Evolutionary conservation across 2,329 filamentous ascomycete genomes (phyloP).

Genomic region (Cercospora zeae-maydis): DNA sequence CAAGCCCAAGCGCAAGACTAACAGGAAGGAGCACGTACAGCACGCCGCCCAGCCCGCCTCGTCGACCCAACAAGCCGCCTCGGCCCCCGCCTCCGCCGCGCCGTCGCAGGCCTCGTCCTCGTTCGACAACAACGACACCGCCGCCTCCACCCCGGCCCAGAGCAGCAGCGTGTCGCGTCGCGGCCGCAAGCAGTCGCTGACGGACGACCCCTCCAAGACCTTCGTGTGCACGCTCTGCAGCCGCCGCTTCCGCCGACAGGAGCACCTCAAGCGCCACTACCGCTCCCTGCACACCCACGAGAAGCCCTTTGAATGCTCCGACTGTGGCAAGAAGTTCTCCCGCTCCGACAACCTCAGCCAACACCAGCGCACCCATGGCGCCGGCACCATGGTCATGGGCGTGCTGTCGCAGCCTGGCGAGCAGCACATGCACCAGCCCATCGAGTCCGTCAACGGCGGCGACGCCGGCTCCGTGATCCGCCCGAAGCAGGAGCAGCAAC

Average conservation of each 20-base stretch:
- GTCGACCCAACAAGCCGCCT: slow-evolving; percentile 38
- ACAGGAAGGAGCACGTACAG: slow-evolving; percentile 42
- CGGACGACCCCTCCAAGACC: slow-evolving; percentile 96
- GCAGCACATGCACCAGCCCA: slow-evolving; percentile 32
- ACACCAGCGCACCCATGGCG: slow-evolving; percentile 89
- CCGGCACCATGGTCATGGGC: slow-evolving; percentile 85
- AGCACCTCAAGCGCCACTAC: slow-evolving; percentile 98
- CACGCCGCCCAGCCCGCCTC: slow-evolving; percentile 41
- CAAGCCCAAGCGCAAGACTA: slow-evolving; percentile 32
- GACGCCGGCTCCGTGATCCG: slow-evolving; percentile 36
- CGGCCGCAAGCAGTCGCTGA: slow-evolving; percentile 96
- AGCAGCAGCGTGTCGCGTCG: slow-evolving; percentile 71
- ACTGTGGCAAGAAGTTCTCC: slow-evolving; percentile 99
- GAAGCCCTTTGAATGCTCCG: slow-evolving; percentile 95
- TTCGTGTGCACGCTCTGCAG: slow-evolving; percentile 97
- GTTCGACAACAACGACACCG: slow-evolving; percentile 27
- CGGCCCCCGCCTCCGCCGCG: slow-evolving; percentile 46
- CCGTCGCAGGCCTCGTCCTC: slow-evolving; percentile 25
- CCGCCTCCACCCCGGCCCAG: slow-evolving; percentile 31
- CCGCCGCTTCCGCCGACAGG: slow-evolving; percentile 94
- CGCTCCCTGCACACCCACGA: slow-evolving; percentile 96
- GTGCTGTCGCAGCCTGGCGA: slow-evolving; percentile 52
- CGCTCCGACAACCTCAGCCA: slow-evolving; percentile 96
- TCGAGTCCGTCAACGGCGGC: slow-evolving; percentile 35
- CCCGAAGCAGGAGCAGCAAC: slow-evolving; percentile 35